Evolutionary conservation across 257 asterid species (phyloP).

Genomic region (Jaltomata sinuosa): DNA sequence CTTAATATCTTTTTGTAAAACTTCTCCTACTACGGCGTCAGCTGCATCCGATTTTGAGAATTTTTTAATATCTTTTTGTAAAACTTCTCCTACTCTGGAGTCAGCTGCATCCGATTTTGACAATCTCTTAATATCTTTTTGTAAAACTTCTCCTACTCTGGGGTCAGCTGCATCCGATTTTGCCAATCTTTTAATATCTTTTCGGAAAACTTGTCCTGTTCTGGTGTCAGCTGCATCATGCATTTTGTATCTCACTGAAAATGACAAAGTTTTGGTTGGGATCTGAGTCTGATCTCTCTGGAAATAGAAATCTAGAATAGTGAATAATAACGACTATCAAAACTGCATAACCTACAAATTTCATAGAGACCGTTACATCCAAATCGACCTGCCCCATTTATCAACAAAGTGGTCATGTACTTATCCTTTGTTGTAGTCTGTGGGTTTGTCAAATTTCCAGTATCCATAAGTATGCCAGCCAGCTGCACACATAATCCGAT

Average conservation of each 20-base stretch:
- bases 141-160: constrained; percentile 34
- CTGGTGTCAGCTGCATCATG: constrained; percentile 1
- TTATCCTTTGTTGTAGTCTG: constrained; percentile 55
- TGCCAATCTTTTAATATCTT: background rate
- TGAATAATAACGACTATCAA: background rate
- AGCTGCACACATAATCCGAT: constrained; percentile 31
- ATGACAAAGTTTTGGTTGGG: background rate
- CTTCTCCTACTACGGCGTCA: too few relatives aligned
- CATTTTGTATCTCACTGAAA: constrained; percentile 55
- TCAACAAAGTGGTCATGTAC: constrained; percentile 70
- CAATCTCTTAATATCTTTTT: constrained; percentile 26
- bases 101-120: constrained; percentile 33
- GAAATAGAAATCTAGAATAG: background rate
- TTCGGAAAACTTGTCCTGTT: background rate
- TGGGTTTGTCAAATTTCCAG: constrained; percentile 52
- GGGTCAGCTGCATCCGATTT: background rate
- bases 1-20: too few relatives aligned
- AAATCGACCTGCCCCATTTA: constrained; percentile 79
- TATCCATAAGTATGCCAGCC: constrained; percentile 76
- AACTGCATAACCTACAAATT: constrained; percentile 34
- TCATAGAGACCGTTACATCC: constrained; percentile 76
- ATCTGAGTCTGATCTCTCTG: background rate
- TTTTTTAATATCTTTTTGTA: constrained; percentile 16
- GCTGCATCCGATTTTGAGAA: constrained; percentile 57
- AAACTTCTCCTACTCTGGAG: constrained; percentile 33